Percentiles rank a stretch among this genome's conserved stretches.
Evolutionary conservation across 345 rosid genomes (phyloP).

Genomic region (Carallia brachiata): DNA sequence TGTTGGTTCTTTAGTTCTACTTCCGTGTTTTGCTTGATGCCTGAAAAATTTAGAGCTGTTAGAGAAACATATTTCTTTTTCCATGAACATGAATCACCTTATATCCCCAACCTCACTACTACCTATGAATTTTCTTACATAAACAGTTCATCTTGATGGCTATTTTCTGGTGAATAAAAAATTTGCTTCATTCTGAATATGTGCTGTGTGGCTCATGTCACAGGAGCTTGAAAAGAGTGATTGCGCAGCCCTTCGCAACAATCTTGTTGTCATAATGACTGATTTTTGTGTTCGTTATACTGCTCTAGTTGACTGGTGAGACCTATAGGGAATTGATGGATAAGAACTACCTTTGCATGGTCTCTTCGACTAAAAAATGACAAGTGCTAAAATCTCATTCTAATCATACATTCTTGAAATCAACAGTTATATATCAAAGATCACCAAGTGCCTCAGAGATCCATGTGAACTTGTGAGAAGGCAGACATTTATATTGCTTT

Average conservation of each 20-base stretch:
- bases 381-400: conserved; percentile 12
- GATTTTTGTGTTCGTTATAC: conserved; percentile 94
- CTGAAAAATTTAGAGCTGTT: conserved; percentile 3
- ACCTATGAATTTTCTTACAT: not conserved
- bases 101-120: not conserved
- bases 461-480: conserved; percentile 90
- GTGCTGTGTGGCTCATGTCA: conserved; percentile 15
- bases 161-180: not conserved
- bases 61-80: not conserved
- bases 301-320: conserved; percentile 91
- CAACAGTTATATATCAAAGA: conserved; percentile 78
- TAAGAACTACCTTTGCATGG: not conserved
- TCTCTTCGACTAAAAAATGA: conserved; percentile 6
- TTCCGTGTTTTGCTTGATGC: not conserved
- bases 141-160: not conserved
- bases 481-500: conserved; percentile 87
- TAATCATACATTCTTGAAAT: conserved; percentile 25
- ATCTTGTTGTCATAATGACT: conserved; percentile 81
- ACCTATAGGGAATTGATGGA: conserved; percentile 15
- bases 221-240: conserved; percentile 96
- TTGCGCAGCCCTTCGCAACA: conserved; percentile 82
- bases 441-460: conserved; percentile 79
- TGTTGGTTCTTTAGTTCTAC: not conserved
- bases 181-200: not conserved
- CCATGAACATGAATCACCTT: not conserved